A percentile compares a stretch with the other conserved stretches of the same genome.
Conservation (phyloP, 805 yeast species). For the Blastobotrys peoriensis region DNA sequence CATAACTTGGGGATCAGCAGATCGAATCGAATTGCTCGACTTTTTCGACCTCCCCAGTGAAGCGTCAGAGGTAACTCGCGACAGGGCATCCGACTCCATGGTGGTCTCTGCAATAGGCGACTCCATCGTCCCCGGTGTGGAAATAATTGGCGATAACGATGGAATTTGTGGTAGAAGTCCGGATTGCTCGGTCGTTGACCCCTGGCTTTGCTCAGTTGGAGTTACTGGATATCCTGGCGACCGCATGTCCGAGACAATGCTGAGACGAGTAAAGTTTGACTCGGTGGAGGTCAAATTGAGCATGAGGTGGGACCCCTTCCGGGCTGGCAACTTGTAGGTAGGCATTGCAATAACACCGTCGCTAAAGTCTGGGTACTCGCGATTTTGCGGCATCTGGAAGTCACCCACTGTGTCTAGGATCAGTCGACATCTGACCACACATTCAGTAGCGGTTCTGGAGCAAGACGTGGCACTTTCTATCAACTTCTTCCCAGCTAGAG, state of each 20-base stretch:
- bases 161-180: constrained; percentile 9
- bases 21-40: neutral
- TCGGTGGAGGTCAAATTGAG: constrained; percentile 1
- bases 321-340: neutral
- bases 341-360: constrained; percentile 19
- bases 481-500: constrained; percentile 21
- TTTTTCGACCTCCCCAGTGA: neutral
- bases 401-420: constrained; percentile 27
- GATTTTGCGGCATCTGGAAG: constrained; percentile 22
- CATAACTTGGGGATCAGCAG: neutral
- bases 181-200: neutral
- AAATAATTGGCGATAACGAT: constrained; percentile 8
- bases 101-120: neutral
- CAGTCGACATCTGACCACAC: constrained; percentile 27
- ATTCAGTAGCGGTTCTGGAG: constrained; percentile 29
- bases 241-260: neutral
- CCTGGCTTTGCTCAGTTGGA: neutral
- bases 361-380: constrained; percentile 27
- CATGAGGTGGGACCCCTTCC: neutral
- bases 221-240: constrained; percentile 3
- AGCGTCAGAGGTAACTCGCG: neutral
- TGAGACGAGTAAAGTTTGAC: neutral
- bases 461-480: constrained; percentile 29
- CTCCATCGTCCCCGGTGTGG: constrained; percentile 1
- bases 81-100: neutral